Evolutionary conservation across 257 asterid species (phyloP), one percentile per base, ranked within the genome.

Genomic region (Solanum chilense): DNA sequence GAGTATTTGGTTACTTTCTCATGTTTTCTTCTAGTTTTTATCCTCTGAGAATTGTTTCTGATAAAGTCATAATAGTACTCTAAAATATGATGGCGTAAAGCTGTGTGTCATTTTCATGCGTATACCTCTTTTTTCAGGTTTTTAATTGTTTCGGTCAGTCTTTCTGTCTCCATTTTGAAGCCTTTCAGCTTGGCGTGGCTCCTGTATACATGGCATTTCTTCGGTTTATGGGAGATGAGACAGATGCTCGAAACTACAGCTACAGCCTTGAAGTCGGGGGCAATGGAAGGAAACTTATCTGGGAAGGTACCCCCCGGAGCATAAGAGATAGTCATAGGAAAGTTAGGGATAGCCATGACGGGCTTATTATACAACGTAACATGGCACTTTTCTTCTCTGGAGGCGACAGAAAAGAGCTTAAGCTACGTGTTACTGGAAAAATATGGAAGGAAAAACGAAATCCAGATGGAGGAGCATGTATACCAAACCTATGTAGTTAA

Each of bases 251-350:
- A 74, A 74, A 74, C 18, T 74, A 74, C 82, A 91, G 92, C 90
- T 91, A 93, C 92, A 90, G 94, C 70, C 83, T 93, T 88, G 94
- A 93, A 89, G 95, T 93, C 16, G 94, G 95, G 16, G 95, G 94
- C 60, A 93, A 91, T 83, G 95, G 94, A 3, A 89, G 95, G 49
- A 93, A 91, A 81, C 93, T 91, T 18, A 89, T 52, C 31, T 90
- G 94, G 94, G 95, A 93, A 86, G 95, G 95, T 81, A 93, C 93
- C 35, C 94, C 95, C 1, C 87, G 95, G 41, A 92, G 95, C 91
- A 78, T 92, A 27, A 87, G 95, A 62, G 95, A 93, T 87, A 83
- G 94, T 85, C 94, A 93, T 89, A 84, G 92, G 86, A 91, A 90
- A 89, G 95, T 93, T 78, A 86, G 94, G n/a, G 95, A 93, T 87